A percentile compares a stretch with the other conserved stretches of the same genome.
These are phyloP conservation scores for Sordariomycetes sp. DNA, from an alignment of 2,329 filamentous ascomycete species.

Conservation along the genomic window DNA sequence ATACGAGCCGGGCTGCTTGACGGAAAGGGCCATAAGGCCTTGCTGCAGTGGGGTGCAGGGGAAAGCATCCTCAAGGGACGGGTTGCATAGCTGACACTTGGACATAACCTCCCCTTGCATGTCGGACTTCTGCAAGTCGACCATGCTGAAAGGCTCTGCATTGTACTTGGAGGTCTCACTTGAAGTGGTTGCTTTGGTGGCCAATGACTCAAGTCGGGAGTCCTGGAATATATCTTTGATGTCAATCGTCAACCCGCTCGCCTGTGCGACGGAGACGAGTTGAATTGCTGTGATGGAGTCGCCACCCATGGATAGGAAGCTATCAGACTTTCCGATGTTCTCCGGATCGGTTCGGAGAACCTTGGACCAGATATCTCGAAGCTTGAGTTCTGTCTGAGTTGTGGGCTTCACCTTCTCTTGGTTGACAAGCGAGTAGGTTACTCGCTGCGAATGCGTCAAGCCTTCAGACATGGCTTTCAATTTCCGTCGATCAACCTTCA, in stretches of 20 bases:
- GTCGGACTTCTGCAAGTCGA: neutral
- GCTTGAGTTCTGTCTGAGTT: neutral
- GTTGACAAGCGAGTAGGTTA: neutral
- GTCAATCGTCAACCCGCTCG: slow-evolving; percentile 35
- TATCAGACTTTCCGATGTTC: slow-evolving; percentile 40
- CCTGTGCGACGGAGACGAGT: slow-evolving; percentile 44
- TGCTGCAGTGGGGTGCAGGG: slow-evolving; percentile 4
- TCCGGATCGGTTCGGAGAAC: slow-evolving; percentile 2
- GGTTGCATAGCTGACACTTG: neutral
- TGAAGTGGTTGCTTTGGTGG: slow-evolving; percentile 13
- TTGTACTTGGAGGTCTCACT: neutral
- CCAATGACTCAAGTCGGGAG: slow-evolving; percentile 40
- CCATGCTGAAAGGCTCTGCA: neutral
- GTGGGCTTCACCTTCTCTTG: neutral
- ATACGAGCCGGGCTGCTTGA: slow-evolving; percentile 1
- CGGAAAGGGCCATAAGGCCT: slow-evolving; percentile 3
- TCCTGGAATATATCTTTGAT: slow-evolving; percentile 47
- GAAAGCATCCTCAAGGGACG: neutral
- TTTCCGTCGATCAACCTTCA: slow-evolving; percentile 1
- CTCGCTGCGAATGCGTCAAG: neutral
- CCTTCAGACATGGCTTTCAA: neutral
- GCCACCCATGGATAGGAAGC: slow-evolving; percentile 51
- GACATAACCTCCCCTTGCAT: neutral
- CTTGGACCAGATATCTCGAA: slow-evolving; percentile 4
- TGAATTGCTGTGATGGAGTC: slow-evolving; percentile 54